A percentile compares a stretch with the other conserved stretches of the same genome.
Conservation (phyloP, 106 monocot genomes). For the Dendrobium catenatum region DNA sequence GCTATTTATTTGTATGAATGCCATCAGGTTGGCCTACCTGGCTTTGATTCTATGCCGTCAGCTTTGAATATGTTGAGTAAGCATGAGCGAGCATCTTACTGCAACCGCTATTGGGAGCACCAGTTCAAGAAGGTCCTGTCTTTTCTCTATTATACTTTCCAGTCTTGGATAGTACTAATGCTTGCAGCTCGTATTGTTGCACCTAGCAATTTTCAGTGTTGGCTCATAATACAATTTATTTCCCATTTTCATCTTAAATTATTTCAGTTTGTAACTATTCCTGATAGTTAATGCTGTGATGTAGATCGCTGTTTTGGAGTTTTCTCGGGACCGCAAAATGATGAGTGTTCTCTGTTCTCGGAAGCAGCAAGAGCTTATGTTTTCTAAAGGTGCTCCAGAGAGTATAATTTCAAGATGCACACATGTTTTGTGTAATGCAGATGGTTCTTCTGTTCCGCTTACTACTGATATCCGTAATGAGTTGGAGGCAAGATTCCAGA, state of each 20-base stretch:
- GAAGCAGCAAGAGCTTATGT: slow-evolving; percentile 98
- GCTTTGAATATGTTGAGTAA: slow-evolving; percentile 87
- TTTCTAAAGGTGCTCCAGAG: slow-evolving; percentile 98
- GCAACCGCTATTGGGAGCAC: slow-evolving; percentile 96
- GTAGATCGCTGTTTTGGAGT: slow-evolving; percentile 80
- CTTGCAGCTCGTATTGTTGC: background rate
- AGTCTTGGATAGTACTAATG: background rate
- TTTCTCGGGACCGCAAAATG: slow-evolving; percentile 98
- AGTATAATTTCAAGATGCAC: slow-evolving; percentile 89
- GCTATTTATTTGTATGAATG: slow-evolving; percentile 13
- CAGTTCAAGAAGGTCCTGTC: slow-evolving; percentile 88
- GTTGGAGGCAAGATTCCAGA: slow-evolving; percentile 77
- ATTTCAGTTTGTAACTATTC: slow-evolving; percentile 1
- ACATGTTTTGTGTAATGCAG: slow-evolving; percentile 95
- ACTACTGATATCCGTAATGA: slow-evolving; percentile 82
- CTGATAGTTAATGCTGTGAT: slow-evolving; percentile 3
- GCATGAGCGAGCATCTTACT: slow-evolving; percentile 93
- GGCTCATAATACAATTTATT: background rate
- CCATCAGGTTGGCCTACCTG: slow-evolving; percentile 95
- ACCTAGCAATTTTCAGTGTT: background rate
- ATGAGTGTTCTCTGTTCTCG: slow-evolving; percentile 97
- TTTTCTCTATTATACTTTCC: background rate
- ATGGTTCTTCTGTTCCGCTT: slow-evolving; percentile 93
- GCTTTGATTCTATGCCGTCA: slow-evolving; percentile 99
- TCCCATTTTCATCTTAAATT: background rate